A percentile compares a stretch with the other conserved stretches of the same genome.
Conservation (phyloP, 805 yeast species). For the Groenewaldozyma salmanticensis region DNA sequence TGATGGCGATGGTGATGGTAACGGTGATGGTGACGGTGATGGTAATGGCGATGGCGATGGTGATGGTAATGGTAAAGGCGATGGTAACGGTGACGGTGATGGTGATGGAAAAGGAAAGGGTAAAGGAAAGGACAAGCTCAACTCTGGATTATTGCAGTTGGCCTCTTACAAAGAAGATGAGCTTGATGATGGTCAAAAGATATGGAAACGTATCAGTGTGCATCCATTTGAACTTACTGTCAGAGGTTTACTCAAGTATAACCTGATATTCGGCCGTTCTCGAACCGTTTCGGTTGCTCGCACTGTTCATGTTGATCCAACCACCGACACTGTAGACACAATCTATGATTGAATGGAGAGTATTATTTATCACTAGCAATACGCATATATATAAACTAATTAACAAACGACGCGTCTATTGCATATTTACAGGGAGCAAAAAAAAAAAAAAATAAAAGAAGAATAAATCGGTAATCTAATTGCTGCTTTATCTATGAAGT, state of each 20-base stretch:
- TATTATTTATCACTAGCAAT: too few relatives aligned
- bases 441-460: too few relatives aligned
- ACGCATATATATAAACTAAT: too few relatives aligned
- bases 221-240: slow-evolving; percentile 81
- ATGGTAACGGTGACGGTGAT: slow-evolving; percentile 4
- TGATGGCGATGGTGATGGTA: slow-evolving; percentile 8
- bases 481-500: not conserved
- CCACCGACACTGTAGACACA: not conserved
- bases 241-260: slow-evolving; percentile 72
- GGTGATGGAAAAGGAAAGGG: not conserved
- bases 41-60: slow-evolving; percentile 4
- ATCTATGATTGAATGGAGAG: not conserved
- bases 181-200: slow-evolving; percentile 26
- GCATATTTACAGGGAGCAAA: too few relatives aligned
- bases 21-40: slow-evolving; percentile 15
- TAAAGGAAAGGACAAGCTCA: not conserved
- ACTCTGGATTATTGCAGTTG: not conserved
- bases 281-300: slow-evolving; percentile 18
- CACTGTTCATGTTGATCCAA: slow-evolving; percentile 18
- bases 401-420: too few relatives aligned
- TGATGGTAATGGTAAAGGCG: slow-evolving; percentile 1
- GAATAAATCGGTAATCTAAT: too few relatives aligned
- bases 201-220: slow-evolving; percentile 66
- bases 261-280: slow-evolving; percentile 46
- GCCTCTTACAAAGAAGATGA: not conserved